Conservation (phyloP, 2,329 filamentous ascomycete genomes). For the Cordyceps pruinosa region DNA sequence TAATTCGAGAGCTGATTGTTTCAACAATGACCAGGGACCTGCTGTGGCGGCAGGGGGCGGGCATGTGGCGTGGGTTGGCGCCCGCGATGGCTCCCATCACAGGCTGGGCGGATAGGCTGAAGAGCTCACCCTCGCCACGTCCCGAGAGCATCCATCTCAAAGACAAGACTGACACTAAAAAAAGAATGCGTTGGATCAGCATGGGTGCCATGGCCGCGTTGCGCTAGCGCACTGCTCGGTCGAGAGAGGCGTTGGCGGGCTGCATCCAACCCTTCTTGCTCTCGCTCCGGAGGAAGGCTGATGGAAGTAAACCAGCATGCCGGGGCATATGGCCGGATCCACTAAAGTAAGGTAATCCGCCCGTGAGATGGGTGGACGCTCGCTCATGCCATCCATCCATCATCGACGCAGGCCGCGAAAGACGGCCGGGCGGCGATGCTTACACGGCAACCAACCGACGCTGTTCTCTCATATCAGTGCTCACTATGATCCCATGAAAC, state of each 20-base stretch:
- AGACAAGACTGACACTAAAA: background rate
- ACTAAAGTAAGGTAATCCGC: background rate
- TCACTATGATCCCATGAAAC: too few relatives aligned
- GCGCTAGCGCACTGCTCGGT: background rate
- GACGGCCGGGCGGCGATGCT: background rate
- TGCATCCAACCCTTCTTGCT: background rate
- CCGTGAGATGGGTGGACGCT: background rate
- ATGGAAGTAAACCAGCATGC: background rate
- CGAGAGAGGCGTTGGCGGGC: background rate
- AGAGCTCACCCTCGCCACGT: background rate
- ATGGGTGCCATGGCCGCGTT: background rate
- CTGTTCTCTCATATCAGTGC: too few relatives aligned
- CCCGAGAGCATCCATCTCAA: background rate
- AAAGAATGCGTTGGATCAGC: background rate
- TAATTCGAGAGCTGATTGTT: background rate
- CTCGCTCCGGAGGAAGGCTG: background rate
- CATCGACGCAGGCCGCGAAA: background rate
- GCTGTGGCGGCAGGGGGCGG: background rate
- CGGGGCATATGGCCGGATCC: slow-evolving; percentile 5
- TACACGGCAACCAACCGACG: too few relatives aligned
- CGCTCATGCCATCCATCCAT: background rate
- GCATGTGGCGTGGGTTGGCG: background rate
- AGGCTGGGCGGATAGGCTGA: slow-evolving; percentile 5
- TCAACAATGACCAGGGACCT: background rate
- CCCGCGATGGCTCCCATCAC: slow-evolving; percentile 2